A percentile compares a stretch with the other conserved stretches of the same genome.
Conservation (phyloP, 2,329 filamentous ascomycete genomes). For the Sporothrix pallida region DNA sequence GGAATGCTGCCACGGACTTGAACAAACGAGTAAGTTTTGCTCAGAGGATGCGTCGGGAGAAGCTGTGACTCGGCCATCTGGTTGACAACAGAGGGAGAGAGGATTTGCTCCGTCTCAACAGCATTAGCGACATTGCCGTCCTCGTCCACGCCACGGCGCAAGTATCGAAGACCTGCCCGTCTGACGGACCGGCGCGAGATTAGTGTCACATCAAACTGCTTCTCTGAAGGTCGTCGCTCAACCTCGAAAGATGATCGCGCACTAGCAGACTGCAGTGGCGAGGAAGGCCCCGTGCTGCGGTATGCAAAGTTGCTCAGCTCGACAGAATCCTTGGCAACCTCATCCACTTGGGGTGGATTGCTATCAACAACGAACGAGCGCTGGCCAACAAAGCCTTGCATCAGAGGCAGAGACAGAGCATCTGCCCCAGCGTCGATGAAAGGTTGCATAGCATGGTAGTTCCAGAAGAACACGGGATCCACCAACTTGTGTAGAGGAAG, state of each 20-base stretch:
- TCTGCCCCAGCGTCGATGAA: conserved; percentile 78
- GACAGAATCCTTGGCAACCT: conserved; percentile 51
- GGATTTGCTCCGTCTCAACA: conserved; percentile 93
- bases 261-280: conserved; percentile 34
- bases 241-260: conserved; percentile 34
- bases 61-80: conserved; percentile 60
- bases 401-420: conserved; percentile 75
- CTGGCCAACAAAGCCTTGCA: conserved; percentile 95
- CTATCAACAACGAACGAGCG: conserved; percentile 75
- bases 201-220: conserved; percentile 78
- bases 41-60: conserved; percentile 41
- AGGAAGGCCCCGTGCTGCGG: conserved; percentile 14
- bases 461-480: conserved; percentile 90
- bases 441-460: conserved; percentile 72
- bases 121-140: conserved; percentile 86
- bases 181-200: conserved; percentile 89
- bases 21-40: conserved; percentile 78
- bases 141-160: conserved; percentile 88
- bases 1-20: conserved; percentile 92
- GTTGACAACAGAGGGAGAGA: conserved; percentile 63
- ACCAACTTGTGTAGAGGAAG: conserved; percentile 73
- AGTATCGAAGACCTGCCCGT: conserved; percentile 85
- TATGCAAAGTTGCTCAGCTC: conserved; percentile 47
- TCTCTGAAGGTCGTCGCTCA: conserved; percentile 54
- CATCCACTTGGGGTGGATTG: conserved; percentile 61